Evolutionary conservation across 257 asterid genomes (phyloP).

Genomic region (Capsicum baccatum): DNA sequence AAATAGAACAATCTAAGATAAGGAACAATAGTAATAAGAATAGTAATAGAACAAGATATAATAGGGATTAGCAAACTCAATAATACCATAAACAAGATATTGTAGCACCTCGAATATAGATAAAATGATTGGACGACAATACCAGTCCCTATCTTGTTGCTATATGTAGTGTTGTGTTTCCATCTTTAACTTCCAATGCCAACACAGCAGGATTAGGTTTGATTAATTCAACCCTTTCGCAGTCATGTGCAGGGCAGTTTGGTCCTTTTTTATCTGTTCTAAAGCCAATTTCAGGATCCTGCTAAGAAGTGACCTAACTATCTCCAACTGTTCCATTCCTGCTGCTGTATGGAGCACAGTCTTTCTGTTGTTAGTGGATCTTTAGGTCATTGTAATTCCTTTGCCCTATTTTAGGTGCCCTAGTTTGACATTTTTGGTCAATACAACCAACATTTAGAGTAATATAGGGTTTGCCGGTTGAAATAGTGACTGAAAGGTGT

Average conservation of each 20-base stretch:
- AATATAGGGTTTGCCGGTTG: no score
- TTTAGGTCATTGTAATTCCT: not conserved
- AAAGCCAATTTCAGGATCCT: constrained; percentile 74
- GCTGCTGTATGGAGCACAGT: constrained; percentile 92
- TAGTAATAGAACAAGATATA: no score
- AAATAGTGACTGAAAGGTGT: no score
- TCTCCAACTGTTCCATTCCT: constrained; percentile 92
- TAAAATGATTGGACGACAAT: no score
- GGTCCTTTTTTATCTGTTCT: constrained; percentile 81
- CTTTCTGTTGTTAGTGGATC: constrained; percentile 64
- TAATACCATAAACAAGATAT: no score
- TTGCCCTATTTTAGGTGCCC: not conserved
- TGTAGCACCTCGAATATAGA: no score
- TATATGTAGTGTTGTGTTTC: constrained; percentile 80
- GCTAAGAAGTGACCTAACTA: constrained; percentile 68
- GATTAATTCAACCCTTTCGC: constrained; percentile 84
- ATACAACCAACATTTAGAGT: no score
- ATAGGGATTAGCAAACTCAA: no score
- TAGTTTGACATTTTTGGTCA: not conserved
- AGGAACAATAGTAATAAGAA: no score
- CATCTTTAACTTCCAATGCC: constrained; percentile 74
- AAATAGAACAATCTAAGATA: no score
- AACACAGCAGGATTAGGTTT: constrained; percentile 78
- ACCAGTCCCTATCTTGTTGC: constrained; percentile 73
- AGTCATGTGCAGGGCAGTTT: constrained; percentile 89